A percentile compares a stretch with the other conserved stretches of the same genome.
phyloP scores from a whole-genome alignment of 2,329 filamentous ascomycete genomes.

The Bipolaris zeicola region DNA sequence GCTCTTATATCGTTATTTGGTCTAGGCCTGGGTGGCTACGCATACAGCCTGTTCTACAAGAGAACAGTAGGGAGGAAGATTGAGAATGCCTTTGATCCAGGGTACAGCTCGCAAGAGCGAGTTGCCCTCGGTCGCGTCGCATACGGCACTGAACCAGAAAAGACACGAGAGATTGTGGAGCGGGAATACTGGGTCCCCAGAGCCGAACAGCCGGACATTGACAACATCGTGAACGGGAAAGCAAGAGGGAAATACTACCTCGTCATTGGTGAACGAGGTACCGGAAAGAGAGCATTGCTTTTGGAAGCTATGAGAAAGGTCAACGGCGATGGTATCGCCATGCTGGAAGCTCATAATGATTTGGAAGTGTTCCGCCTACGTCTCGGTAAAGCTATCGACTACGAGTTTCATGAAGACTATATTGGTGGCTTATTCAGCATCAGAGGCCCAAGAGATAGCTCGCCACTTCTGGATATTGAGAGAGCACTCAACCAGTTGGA shows the following conservation, averaged over 20 bases:
- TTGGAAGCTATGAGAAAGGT: constrained; percentile 92
- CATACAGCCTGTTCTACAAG: constrained; percentile 44
- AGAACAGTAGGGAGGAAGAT: constrained; percentile 39
- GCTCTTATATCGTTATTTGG: constrained; percentile 43
- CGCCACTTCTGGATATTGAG: constrained; percentile 91
- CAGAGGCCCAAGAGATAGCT: constrained; percentile 86
- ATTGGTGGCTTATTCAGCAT: constrained; percentile 96
- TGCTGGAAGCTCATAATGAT: constrained; percentile 95
- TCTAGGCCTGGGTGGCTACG: constrained; percentile 42
- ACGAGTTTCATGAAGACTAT: constrained; percentile 96
- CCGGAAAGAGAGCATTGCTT: constrained; percentile 93
- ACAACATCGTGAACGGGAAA: constrained; percentile 78
- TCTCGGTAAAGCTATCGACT: constrained; percentile 91
- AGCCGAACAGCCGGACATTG: constrained; percentile 77
- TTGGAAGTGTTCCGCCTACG: constrained; percentile 92
- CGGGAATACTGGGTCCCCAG: constrained; percentile 78
- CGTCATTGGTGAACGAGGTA: constrained; percentile 91
- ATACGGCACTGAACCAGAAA: constrained; percentile 34
- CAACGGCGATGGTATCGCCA: constrained; percentile 83
- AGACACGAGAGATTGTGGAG: constrained; percentile 41
- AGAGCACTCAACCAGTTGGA: constrained; percentile 96
- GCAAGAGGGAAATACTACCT: constrained; percentile 84
- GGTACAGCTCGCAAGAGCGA: constrained; percentile 44
- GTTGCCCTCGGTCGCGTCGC: constrained; percentile 39
- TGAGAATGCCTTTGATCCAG: constrained; percentile 41